Percentiles rank a stretch among this genome's conserved stretches.
These are phyloP conservation scores for Rhodotorula sp. DNA, from an alignment of 1,284 basidiomycete genomes.

Conservation along the genomic window DNA sequence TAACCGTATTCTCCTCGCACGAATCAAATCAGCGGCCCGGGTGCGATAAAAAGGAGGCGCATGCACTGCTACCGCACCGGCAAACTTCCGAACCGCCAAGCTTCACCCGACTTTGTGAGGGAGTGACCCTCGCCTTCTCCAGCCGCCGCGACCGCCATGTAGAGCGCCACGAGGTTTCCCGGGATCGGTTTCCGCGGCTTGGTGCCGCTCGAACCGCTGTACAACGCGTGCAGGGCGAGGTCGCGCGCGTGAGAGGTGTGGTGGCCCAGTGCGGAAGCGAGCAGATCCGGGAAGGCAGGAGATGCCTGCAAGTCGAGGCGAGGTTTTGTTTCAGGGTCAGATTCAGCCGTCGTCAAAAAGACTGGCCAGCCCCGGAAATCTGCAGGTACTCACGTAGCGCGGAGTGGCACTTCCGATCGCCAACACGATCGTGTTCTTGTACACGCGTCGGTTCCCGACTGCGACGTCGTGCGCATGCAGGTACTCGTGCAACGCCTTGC, in stretches of 20 bases:
- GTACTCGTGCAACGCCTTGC: constrained; percentile 11
- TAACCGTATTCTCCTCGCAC: background rate
- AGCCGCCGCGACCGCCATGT: constrained; percentile 15
- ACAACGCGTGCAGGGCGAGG: constrained; percentile 25
- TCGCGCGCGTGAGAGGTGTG: constrained; percentile 30
- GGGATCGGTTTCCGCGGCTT: constrained; percentile 15
- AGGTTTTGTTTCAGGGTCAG: background rate
- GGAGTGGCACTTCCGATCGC: constrained; percentile 12
- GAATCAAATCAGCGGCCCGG: too few relatives aligned
- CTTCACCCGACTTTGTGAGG: background rate
- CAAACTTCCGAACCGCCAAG: constrained; percentile 25
- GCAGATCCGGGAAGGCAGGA: background rate
- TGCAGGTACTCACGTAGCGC: constrained; percentile 1
- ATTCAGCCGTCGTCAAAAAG: too few relatives aligned
- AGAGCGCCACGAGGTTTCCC: constrained; percentile 3
- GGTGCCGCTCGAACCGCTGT: constrained; percentile 8
- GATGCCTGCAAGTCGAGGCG: background rate
- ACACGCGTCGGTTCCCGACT: background rate
- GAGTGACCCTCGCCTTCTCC: constrained; percentile 24
- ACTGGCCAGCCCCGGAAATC: background rate
- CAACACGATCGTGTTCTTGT: constrained; percentile 11
- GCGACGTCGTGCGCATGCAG: constrained; percentile 17
- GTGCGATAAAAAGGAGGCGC: background rate
- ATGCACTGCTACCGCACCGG: constrained; percentile 9
- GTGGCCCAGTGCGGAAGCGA: constrained; percentile 17